A percentile compares a stretch with the other conserved stretches of the same genome.
Conservation (phyloP, 306 rosid species). For the Quercus aquifolioides region DNA sequence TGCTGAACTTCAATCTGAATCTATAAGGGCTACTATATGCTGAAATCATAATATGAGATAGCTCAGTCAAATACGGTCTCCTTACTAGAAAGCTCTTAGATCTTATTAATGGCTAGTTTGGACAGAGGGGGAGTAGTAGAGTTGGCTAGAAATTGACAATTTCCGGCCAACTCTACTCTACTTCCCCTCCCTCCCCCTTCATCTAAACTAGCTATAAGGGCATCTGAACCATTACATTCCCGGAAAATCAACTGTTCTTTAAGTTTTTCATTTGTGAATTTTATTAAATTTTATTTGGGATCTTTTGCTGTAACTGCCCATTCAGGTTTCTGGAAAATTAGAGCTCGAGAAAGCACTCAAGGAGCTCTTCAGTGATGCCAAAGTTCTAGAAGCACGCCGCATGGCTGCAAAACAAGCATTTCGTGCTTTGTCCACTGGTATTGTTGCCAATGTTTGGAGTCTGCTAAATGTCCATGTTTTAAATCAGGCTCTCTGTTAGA, state of each 20-base stretch:
- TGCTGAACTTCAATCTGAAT: background rate
- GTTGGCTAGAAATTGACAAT: no score
- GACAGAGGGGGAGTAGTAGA: no score
- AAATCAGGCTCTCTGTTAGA: constrained; percentile 28
- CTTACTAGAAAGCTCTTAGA: background rate
- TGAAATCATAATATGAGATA: background rate
- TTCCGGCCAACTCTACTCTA: no score
- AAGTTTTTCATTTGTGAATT: background rate
- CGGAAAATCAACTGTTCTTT: background rate
- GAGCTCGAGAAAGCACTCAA: constrained; percentile 61
- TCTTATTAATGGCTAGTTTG: background rate
- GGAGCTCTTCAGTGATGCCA: constrained; percentile 46
- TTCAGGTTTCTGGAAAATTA: constrained; percentile 63
- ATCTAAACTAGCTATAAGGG: background rate
- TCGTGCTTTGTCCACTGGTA: constrained; percentile 51
- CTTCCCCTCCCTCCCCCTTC: no score
- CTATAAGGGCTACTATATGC: background rate
- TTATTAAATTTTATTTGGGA: constrained; percentile 5
- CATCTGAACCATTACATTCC: background rate
- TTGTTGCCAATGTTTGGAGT: constrained; percentile 54
- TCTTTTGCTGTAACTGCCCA: background rate
- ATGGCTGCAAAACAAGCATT: constrained; percentile 64
- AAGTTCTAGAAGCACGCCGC: constrained; percentile 60
- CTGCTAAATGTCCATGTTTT: constrained; percentile 53
- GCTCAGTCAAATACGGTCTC: background rate